A percentile compares a stretch with the other conserved stretches of the same genome.
These are phyloP conservation scores for Fraxinus albicans DNA, from an alignment of 305 asterid genomes.

Conservation along the genomic window DNA sequence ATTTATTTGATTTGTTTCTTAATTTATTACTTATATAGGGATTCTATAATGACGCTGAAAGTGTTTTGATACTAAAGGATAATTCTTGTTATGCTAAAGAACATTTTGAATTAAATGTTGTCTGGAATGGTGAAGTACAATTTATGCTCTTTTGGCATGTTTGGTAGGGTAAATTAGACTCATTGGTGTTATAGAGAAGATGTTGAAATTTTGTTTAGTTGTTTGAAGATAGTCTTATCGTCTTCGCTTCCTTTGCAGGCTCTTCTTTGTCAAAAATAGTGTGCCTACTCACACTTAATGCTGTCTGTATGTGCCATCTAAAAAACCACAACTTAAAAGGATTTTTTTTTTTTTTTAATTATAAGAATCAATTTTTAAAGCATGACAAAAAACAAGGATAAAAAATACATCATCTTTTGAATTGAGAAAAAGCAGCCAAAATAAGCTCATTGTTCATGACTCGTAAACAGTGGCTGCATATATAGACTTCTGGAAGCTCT, in stretches of 20 bases:
- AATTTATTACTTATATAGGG: constrained; percentile 25
- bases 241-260: background rate
- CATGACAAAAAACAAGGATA: background rate
- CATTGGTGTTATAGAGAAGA: background rate
- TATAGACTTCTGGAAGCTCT: constrained; percentile 42
- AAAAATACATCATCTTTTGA: background rate
- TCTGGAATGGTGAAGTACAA: background rate
- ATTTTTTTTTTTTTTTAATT: background rate
- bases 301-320: background rate
- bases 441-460: constrained; percentile 14
- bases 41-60: constrained; percentile 10
- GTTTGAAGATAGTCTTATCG: background rate
- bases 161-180: background rate
- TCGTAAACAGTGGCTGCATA: constrained; percentile 20
- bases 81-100: background rate
- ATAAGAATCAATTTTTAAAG: background rate
- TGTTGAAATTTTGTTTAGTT: background rate
- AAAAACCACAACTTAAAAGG: background rate
- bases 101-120: background rate
- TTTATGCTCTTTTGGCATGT: background rate
- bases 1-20: constrained; percentile 27
- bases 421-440: constrained; percentile 26
- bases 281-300: background rate
- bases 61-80: background rate
- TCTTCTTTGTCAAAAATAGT: background rate